These are phyloP conservation scores for Cladosporium sp. DNA, from an alignment of 2,329 filamentous ascomycete genomes.

Conservation along the genomic window DNA sequence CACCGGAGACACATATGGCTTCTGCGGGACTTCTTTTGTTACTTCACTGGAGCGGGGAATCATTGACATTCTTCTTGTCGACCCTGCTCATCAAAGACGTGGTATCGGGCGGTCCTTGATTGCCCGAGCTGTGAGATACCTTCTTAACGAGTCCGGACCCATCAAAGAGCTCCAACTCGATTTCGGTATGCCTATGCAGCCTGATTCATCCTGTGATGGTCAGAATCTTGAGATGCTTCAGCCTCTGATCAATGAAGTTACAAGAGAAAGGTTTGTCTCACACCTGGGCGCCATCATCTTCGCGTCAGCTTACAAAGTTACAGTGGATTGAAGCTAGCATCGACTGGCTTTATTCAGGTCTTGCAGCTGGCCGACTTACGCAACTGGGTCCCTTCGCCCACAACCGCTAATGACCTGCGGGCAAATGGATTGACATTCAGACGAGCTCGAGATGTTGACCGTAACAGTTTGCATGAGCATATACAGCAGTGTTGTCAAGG, in stretches of 20 bases:
- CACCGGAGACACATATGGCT: neutral
- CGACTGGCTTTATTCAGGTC: neutral
- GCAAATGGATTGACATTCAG: no score
- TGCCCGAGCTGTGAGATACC: neutral
- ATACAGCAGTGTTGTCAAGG: no score
- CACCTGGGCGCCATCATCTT: neutral
- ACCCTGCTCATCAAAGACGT: neutral
- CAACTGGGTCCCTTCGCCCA: no score
- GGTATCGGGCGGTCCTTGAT: neutral
- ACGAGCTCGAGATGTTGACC: no score
- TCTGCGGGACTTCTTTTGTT: neutral
- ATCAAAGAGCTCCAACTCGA: neutral
- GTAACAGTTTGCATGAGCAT: no score
- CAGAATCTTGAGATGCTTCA: neutral
- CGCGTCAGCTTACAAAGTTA: neutral
- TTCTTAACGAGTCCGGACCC: neutral
- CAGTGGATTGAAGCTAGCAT: neutral
- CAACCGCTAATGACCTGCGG: neutral
- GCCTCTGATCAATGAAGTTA: neutral
- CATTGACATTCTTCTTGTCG: neutral
- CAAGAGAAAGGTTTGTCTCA: neutral
- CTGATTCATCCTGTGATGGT: no score
- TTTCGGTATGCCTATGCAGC: no score
- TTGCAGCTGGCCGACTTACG: no score
- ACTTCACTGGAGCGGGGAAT: neutral